Evolutionary conservation across 257 asterid genomes (phyloP), one percentile per base, ranked within the genome.

Genomic region (Verbascum thapsus): DNA sequence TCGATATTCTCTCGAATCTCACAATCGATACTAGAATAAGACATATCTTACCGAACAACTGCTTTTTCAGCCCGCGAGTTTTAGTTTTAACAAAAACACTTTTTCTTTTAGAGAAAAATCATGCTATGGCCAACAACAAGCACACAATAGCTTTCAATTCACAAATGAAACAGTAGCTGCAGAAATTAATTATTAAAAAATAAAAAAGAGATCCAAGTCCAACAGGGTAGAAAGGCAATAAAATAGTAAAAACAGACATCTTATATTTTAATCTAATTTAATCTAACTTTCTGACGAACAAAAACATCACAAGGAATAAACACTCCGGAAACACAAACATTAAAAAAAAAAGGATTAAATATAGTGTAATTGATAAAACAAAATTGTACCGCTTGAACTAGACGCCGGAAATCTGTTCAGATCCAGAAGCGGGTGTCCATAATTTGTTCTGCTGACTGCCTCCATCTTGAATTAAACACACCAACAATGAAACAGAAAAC

Each of bases 361-460:
- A 38, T 34, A 16, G n/a, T 39, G 45, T 19, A 38, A 62, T 4
- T 1, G 37, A n/a, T 8, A 3, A 34, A 13, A 2, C 15, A 49
- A 57, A 61, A 65, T 23, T 16, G 51, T 74, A 88, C 96, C 94
- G 57, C 65, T 67, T 11, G 80, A 63, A 38, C 65, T 44, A 52
- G 16, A 45, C 35, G 80, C 69, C 71, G 76, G 78, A 43, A n/a
- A 64, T 70, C 90, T 81, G 68, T 78, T 88, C 30, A 60, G n/a
- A n/a, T n/a, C n/a, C n/a, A n/a, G 69, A 49, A 51, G 30, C 8
- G 83, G 60, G 17, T 30, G 65, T 57, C 37, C 72, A 20, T 53
- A 68, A 47, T 43, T 73, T 53, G 72, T 72, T 13, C 66, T 83
- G 35, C 64, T 15, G 15, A 62, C 78, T 42, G 74, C 85, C 44